A percentile compares a stretch with the other conserved stretches of the same genome.
phyloP scores from a whole-genome alignment of 2,329 filamentous ascomycete species.

The Aspergillus chevalieri region DNA sequence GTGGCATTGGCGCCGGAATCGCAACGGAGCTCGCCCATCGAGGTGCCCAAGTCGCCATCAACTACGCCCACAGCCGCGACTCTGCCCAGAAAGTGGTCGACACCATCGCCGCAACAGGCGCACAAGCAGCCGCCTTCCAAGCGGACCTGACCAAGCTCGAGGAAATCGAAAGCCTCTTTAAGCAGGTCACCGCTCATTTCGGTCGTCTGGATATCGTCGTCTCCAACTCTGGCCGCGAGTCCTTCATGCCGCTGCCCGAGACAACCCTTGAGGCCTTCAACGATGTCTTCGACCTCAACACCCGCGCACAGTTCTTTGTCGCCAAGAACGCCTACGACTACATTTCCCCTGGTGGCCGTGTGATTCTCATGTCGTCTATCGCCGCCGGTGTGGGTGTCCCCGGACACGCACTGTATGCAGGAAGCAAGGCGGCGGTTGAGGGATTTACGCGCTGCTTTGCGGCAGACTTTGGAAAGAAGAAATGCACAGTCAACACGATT shows the following conservation, averaged over 20 bases:
- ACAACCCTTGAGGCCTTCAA: constrained; percentile 33
- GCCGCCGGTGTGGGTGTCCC: constrained; percentile 51
- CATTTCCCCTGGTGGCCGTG: constrained; percentile 61
- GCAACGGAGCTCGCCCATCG: constrained; percentile 35
- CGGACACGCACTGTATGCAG: constrained; percentile 68
- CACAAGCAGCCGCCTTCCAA: constrained; percentile 58
- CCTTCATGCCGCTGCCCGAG: constrained; percentile 39
- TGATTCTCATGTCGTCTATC: constrained; percentile 53
- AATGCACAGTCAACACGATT: constrained; percentile 22
- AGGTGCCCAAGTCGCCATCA: constrained; percentile 36
- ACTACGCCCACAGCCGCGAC: constrained; percentile 53
- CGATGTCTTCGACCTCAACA: constrained; percentile 57
- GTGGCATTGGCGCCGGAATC: constrained; percentile 39
- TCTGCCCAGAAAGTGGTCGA: constrained; percentile 61
- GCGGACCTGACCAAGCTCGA: constrained; percentile 62
- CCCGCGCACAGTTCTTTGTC: constrained; percentile 59
- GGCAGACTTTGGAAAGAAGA: constrained; percentile 61
- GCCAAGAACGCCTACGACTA: constrained; percentile 63
- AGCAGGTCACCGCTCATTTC: constrained; percentile 56
- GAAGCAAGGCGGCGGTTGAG: constrained; percentile 69
- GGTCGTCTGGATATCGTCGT: constrained; percentile 63
- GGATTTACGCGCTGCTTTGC: constrained; percentile 71
- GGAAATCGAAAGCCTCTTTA: constrained; percentile 59
- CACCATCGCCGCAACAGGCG: constrained; percentile 59
- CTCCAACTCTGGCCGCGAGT: constrained; percentile 20